Conservation (phyloP, 2,329 filamentous ascomycete species). For the Ambrosiella beaveri region DNA sequence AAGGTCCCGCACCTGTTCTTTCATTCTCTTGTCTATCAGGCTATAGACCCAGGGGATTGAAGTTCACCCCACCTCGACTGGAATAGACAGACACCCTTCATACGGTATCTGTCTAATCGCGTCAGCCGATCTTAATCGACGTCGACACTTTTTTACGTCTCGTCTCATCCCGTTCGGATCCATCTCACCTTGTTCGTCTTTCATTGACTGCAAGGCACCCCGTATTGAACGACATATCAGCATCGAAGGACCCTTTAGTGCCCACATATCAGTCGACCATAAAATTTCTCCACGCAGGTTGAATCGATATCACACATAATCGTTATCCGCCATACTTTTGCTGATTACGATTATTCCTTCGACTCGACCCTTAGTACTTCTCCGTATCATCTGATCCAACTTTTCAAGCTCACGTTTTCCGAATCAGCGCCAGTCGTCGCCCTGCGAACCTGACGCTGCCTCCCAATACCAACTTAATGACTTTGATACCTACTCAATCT, state of each 20-base stretch:
- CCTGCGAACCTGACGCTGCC: slow-evolving; percentile 12
- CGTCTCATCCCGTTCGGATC: not conserved
- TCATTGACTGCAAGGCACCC: not conserved
- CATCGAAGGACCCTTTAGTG: not conserved
- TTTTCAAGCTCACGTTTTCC: slow-evolving; percentile 8
- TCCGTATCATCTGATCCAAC: slow-evolving; percentile 2
- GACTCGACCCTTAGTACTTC: not conserved
- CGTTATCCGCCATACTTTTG: not conserved
- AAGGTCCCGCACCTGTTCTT: slow-evolving; percentile 1
- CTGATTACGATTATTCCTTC: not conserved
- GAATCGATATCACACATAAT: not conserved
- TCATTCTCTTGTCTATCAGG: slow-evolving; percentile 13
- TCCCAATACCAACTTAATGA: slow-evolving; percentile 30
- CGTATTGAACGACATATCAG: not conserved
- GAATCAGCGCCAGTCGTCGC: slow-evolving; percentile 13
- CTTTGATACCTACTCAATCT: slow-evolving; percentile 33
- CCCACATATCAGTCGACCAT: not conserved
- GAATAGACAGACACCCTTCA: not conserved
- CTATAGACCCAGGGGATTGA: slow-evolving; percentile 11
- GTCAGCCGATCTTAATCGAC: not conserved
- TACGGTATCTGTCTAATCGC: not conserved
- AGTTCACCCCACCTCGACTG: not conserved
- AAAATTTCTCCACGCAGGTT: not conserved
- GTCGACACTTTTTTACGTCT: not conserved
- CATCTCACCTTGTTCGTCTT: not conserved